Evolutionary conservation across 805 yeast genomes (phyloP).

Genomic region (Ogataea kodamae): DNA sequence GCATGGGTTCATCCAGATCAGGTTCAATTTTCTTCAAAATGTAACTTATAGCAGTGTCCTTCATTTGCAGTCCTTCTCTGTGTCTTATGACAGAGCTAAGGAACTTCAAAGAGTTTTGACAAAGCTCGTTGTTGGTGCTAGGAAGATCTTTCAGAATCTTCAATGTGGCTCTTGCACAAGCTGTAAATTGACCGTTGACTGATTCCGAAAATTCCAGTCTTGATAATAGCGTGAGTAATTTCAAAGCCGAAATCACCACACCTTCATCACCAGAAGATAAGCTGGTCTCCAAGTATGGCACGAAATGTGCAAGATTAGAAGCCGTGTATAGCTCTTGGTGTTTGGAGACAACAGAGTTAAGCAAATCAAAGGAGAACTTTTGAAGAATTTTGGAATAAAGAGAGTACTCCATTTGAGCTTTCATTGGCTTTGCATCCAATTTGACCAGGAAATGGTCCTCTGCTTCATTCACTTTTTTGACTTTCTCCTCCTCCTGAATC

Average conservation of each 20-base stretch:
- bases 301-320: conserved; percentile 62
- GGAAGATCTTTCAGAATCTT: conserved; percentile 72
- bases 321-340: conserved; percentile 58
- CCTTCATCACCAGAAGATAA: conserved; percentile 69
- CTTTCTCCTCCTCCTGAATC: conserved; percentile 18
- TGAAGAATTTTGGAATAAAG: conserved; percentile 61
- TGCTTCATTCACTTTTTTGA: conserved; percentile 20
- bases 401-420: conserved; percentile 53
- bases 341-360: conserved; percentile 66
- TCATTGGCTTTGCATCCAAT: conserved; percentile 54
- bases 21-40: conserved; percentile 71
- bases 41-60: conserved; percentile 69
- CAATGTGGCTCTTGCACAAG: conserved; percentile 58
- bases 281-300: conserved; percentile 65
- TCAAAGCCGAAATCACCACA: conserved; percentile 65
- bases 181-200: conserved; percentile 48
- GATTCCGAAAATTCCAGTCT: conserved; percentile 61
- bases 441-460: conserved; percentile 71
- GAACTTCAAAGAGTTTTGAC: conserved; percentile 75
- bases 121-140: conserved; percentile 69
- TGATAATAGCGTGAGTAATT: conserved; percentile 56
- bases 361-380: conserved; percentile 70
- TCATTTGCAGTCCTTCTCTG: conserved; percentile 59
- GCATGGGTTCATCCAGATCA: conserved; percentile 84
- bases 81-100: conserved; percentile 70